Evolutionary conservation across 169 alveolate genomes (phyloP), one percentile per base, ranked within the genome.

Genomic region (Plasmodium gaboni): DNA sequence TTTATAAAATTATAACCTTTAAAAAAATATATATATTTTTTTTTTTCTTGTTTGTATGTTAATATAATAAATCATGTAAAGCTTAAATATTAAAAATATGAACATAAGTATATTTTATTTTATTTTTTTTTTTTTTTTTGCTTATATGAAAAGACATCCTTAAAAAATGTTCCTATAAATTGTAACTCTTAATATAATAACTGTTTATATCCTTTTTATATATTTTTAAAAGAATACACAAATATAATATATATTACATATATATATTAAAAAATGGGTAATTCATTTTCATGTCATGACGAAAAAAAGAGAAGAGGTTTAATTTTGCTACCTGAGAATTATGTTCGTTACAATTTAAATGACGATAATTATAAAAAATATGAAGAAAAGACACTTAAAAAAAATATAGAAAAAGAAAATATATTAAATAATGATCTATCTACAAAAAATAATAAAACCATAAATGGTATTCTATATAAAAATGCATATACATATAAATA

Each of bases 231-330:
- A 32, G 44, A 8, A 32, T 32, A 32, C 44, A 5, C 8, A 32
- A 4, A 32, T 32, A 32, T 32, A 32, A 32, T 32, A 32, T 32
- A 32, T 32, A 32, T 32, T 51, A 51, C 61, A 15, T 51, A 51
- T 15, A 51, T 51, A 13, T 60, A 60, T 19, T 17, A 38, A 76
- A 51, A 32, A 80, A 83, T 83, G 91, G 91, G 91, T 68, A 83
- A 83, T 48, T 4, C 46, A 17, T n/a, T 60, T 5, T 68, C 91
- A 10, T 19, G 26, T 15, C n/a, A 83, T 42, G 78, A 68, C 7
- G 78, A 83, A 12, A 42, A 68, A n/a, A 22, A 6, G 6, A 46
- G 48, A 44, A 83, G 57, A 59, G 69, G 65, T 24, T 61, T 83
- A 55, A 83, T 68, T 8, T 61, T 83, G 32, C 22, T 83, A 17